A percentile compares a stretch with the other conserved stretches of the same genome.
Evolutionary conservation across 1,139 yeast species (phyloP).

Genomic region (Pichia terricola): DNA sequence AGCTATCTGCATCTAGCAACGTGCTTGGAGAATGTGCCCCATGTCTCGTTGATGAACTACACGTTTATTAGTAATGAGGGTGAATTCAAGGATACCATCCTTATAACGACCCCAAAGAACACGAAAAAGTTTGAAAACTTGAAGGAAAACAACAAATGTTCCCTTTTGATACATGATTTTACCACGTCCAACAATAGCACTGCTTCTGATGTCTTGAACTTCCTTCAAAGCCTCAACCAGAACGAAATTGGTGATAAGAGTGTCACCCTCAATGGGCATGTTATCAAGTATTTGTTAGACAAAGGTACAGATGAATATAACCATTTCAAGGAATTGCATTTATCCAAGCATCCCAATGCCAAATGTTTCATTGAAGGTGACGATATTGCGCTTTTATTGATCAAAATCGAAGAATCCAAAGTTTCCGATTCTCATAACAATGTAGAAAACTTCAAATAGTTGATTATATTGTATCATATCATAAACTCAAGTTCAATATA

Average conservation of each 20-base stretch:
- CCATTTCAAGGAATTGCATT: constrained; percentile 48
- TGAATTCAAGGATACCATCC: constrained; percentile 32
- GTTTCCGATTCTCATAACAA: constrained; percentile 78
- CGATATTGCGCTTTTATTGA: constrained; percentile 54
- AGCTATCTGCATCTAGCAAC: constrained; percentile 79
- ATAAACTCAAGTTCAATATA: not conserved
- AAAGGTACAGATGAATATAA: constrained; percentile 34
- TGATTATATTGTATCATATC: not conserved
- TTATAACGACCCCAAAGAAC: constrained; percentile 58
- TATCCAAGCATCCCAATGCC: constrained; percentile 60
- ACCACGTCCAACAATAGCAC: constrained; percentile 21
- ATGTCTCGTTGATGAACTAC: constrained; percentile 83
- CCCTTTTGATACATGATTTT: constrained; percentile 84
- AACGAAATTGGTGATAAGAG: constrained; percentile 67
- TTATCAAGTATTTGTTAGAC: constrained; percentile 45
- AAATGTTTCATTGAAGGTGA: constrained; percentile 56
- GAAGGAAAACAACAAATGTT: constrained; percentile 58
- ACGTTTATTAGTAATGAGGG: constrained; percentile 40
- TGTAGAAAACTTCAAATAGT: constrained; percentile 25
- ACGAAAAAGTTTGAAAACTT: constrained; percentile 70
- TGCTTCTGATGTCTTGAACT: constrained; percentile 36
- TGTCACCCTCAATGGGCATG: constrained; percentile 62
- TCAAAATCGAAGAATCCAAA: constrained; percentile 56
- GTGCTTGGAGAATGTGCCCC: constrained; percentile 55
- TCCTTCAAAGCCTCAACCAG: constrained; percentile 66